Base-by-base conservation (phyloP, 176 grass and related monocot genomes). In the Aechmea fasciata region DNA sequence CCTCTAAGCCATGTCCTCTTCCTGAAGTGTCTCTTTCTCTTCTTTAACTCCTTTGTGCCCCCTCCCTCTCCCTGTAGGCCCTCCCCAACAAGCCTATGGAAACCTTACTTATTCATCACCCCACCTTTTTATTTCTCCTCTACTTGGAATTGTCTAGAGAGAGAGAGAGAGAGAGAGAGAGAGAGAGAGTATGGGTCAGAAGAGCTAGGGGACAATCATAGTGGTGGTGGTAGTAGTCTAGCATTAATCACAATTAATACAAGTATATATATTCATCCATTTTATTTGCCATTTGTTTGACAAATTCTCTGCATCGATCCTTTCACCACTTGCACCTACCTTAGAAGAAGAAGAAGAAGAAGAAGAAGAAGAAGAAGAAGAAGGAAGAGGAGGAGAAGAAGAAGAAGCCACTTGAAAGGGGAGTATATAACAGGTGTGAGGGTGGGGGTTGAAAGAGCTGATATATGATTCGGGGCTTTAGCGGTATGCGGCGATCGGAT, bases 341-440 rank as follows among this genome's bases (percentile, higher is more conserved):
- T 51, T 11, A n/a, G 13, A 33, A 26, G 25, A 26, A 26, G 25
- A 2, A 26, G 25, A 47, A 51, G 22, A 5, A 75, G 77, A 71
- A 48, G 85, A n/a, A n/a, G n/a, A n/a, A n/a, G n/a, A n/a, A n/a
- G n/a, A n/a, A n/a, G n/a, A n/a, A n/a, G n/a, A n/a, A n/a, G n/a
- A 59, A 63, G 61, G 69, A 54, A 77, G 5, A 41, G 33, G 7
- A 41, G 33, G 3, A 41, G 33, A 6, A 41, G 33, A 17, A 15
- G 20, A 57, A 61, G 55, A 18, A 61, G 20, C 17, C 55, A 10
- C 15, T 22, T 61, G 55, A 18, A 61, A 61, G 55, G 7, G 17
- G 10, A n/a, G 55, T 61, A 61, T 61, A 61, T 55, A 55, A 65
- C 62, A 72, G 86, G 82, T 73, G 81, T 83, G 73, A 28, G 74